Conservation (phyloP, 1,284 basidiomycete species). For the Gomphus bonarii region DNA sequence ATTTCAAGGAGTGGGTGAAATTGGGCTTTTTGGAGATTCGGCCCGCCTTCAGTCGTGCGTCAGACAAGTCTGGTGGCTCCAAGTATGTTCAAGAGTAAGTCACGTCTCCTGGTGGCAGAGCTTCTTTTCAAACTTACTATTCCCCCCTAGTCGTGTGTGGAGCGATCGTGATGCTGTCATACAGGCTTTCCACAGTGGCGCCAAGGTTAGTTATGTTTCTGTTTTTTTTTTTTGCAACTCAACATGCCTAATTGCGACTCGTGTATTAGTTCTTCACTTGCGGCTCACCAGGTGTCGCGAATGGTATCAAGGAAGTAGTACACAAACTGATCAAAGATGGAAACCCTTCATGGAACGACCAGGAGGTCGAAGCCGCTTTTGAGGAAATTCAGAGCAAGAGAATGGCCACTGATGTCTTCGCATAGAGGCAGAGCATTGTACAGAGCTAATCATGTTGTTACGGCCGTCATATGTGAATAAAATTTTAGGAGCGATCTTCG, state of each 20-base stretch:
- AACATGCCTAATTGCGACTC: not conserved
- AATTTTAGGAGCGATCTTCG: too few species aligned
- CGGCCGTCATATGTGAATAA: too few species aligned
- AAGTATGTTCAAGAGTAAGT: slow-evolving; percentile 42
- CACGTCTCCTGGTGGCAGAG: not conserved
- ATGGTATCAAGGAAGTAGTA: slow-evolving; percentile 28
- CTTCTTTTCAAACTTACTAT: not conserved
- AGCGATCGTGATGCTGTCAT: slow-evolving; percentile 30
- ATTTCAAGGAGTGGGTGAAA: slow-evolving; percentile 33
- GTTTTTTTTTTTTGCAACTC: not conserved
- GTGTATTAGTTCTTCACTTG: slow-evolving; percentile 35
- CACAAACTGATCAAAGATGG: slow-evolving; percentile 28
- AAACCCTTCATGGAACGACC: slow-evolving; percentile 18
- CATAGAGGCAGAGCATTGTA: not conserved
- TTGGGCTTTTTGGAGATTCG: slow-evolving; percentile 38
- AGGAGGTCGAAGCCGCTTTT: slow-evolving; percentile 22
- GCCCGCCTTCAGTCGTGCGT: slow-evolving; percentile 34
- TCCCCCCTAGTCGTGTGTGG: slow-evolving; percentile 32
- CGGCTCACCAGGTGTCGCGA: slow-evolving; percentile 30
- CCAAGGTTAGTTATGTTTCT: slow-evolving; percentile 17
- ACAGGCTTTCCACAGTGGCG: slow-evolving; percentile 25
- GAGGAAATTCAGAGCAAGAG: slow-evolving; percentile 27
- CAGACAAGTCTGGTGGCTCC: slow-evolving; percentile 30
- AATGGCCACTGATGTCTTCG: slow-evolving; percentile 36
- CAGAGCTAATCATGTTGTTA: not conserved